phyloP scores from a whole-genome alignment of 2,329 filamentous ascomycete genomes.

The Colletotrichum salicis region DNA sequence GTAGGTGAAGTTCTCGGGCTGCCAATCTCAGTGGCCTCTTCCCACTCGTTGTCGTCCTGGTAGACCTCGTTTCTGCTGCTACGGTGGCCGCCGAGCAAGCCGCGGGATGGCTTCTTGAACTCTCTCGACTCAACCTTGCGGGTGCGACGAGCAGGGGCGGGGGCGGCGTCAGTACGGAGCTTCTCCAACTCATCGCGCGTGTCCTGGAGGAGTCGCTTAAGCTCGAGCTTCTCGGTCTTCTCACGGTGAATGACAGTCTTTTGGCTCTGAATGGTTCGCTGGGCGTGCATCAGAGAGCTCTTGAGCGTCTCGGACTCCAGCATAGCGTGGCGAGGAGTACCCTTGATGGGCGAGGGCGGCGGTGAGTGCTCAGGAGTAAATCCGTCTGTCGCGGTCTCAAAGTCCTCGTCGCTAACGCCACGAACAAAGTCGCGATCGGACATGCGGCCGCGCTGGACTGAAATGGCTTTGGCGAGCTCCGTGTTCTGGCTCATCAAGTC shows the following conservation, averaged over 20 bases:
- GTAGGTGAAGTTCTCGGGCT: conserved; percentile 62
- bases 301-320: conserved; percentile 97
- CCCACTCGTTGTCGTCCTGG: conserved; percentile 86
- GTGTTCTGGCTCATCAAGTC: conserved; percentile 90
- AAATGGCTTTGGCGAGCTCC: conserved; percentile 86
- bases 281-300: conserved; percentile 92
- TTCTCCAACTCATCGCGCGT: conserved; percentile 90
- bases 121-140: conserved; percentile 72
- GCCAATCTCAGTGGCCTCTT: conserved; percentile 72
- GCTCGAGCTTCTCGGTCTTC: conserved; percentile 97
- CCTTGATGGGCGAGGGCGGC: conserved; percentile 89
- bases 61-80: conserved; percentile 82
- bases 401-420: conserved; percentile 69
- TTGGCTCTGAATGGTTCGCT: conserved; percentile 95
- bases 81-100: conserved; percentile 80
- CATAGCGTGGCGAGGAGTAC: conserved; percentile 87
- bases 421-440: conserved; percentile 72
- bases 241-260: conserved; percentile 96
- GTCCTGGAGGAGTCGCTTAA: conserved; percentile 94
- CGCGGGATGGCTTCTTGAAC: conserved; percentile 77
- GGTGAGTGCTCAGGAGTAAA: conserved; percentile 90
- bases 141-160: conserved; percentile 66
- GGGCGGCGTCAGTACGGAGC: conserved; percentile 64
- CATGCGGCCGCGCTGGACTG: conserved; percentile 74
- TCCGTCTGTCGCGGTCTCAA: conserved; percentile 73